Percentiles rank a stretch among this genome's conserved stretches.
These are phyloP conservation scores for Jamesozyma lodderae DNA, from an alignment of 805 yeast genomes.

Conservation along the genomic window DNA sequence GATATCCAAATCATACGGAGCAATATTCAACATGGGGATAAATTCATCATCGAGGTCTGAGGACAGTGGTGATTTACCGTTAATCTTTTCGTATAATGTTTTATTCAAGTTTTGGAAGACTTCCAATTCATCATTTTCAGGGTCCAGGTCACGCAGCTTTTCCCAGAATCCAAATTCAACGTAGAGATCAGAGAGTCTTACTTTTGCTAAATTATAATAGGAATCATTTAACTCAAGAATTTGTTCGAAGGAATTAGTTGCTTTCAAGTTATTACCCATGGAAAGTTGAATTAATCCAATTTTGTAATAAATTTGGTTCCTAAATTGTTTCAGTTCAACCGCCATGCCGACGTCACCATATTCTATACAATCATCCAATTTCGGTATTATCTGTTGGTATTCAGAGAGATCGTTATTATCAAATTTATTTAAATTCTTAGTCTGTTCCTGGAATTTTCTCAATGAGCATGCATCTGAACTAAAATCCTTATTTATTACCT, in stretches of 20 bases:
- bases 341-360: not conserved
- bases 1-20: constrained; percentile 37
- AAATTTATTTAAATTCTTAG: constrained; percentile 1
- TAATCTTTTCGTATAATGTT: constrained; percentile 6
- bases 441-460: not conserved
- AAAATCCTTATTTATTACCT: too few relatives aligned
- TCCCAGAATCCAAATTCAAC: constrained; percentile 45
- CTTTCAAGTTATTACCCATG: constrained; percentile 43
- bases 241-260: constrained; percentile 43
- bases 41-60: constrained; percentile 23
- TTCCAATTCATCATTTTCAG: constrained; percentile 12
- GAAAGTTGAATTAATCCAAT: constrained; percentile 54
- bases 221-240: constrained; percentile 28
- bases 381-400: constrained; percentile 1
- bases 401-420: constrained; percentile 2
- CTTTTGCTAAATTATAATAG: constrained; percentile 39
- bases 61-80: not conserved
- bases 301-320: constrained; percentile 40
- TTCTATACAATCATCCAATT: not conserved
- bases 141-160: constrained; percentile 16
- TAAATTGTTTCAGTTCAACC: not conserved
- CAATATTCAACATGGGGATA: constrained; percentile 29
- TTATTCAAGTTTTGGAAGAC: constrained; percentile 13
- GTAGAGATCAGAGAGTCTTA: constrained; percentile 40
- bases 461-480: not conserved